Conservation (phyloP, 768 basidiomycete genomes). For the Boletus pseudopeckii region DNA sequence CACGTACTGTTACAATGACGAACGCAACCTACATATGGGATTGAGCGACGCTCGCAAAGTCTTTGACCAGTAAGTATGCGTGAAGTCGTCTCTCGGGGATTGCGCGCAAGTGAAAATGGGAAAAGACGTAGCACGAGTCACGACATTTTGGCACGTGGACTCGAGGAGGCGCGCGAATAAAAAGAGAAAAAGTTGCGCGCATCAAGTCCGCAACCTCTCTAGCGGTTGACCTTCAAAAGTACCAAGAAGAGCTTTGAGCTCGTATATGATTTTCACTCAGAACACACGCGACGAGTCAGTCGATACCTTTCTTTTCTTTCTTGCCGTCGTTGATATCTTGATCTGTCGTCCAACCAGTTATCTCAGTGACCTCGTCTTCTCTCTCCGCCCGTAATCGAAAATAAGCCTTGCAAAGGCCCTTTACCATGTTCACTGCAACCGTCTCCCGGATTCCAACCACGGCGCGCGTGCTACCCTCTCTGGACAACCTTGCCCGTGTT, state of each 20-base stretch:
- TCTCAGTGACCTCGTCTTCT: constrained; percentile 33
- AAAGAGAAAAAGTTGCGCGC: neutral
- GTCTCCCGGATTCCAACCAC: constrained; percentile 13
- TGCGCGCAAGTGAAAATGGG: neutral
- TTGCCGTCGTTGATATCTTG: constrained; percentile 1
- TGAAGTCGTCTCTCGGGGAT: neutral
- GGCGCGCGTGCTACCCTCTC: constrained; percentile 9
- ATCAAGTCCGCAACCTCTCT: neutral
- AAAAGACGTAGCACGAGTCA: neutral
- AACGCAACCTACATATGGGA: too few species aligned
- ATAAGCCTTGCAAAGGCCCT: neutral
- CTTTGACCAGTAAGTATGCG: neutral
- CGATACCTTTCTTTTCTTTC: neutral
- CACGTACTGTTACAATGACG: neutral
- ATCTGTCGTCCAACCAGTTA: constrained; percentile 15
- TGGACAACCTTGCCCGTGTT: constrained; percentile 15
- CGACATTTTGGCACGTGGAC: too few species aligned
- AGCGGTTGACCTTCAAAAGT: neutral
- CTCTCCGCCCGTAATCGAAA: constrained; percentile 19
- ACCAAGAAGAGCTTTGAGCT: constrained; percentile 15
- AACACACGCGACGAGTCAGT: constrained; percentile 35
- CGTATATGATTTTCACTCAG: constrained; percentile 33
- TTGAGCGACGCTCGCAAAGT: neutral
- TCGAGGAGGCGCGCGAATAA: neutral
- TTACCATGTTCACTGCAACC: constrained; percentile 10